Evolutionary conservation across 192 early-diverging fungal species (phyloP).

Genomic region (Coemansia erecta): DNA sequence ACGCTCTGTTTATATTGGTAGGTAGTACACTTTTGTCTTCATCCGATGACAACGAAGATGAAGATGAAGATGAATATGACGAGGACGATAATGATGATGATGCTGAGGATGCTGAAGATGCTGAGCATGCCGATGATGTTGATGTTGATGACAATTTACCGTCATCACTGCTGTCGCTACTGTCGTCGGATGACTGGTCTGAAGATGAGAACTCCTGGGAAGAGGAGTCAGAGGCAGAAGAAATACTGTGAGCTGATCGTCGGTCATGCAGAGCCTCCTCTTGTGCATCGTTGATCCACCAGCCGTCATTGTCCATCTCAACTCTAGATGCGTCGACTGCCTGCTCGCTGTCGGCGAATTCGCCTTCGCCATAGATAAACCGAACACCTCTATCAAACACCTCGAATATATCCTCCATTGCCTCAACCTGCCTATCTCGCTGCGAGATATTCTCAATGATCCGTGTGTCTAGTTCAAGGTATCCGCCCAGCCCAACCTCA

Average conservation of each 20-base stretch:
- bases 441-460: too few species aligned
- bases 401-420: constrained; percentile 17
- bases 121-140: too few species aligned
- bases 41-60: not conserved
- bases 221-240: too few species aligned
- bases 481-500: too few species aligned
- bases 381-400: constrained; percentile 31
- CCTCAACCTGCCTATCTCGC: constrained; percentile 13
- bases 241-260: not conserved
- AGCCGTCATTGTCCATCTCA: constrained; percentile 34
- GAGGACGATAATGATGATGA: constrained; percentile 7
- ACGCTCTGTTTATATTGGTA: constrained; percentile 27
- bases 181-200: not conserved
- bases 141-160: too few species aligned
- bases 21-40: not conserved
- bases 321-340: not conserved
- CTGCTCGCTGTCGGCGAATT: constrained; percentile 17
- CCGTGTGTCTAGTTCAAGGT: too few species aligned
- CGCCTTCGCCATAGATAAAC: constrained; percentile 37
- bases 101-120: too few species aligned
- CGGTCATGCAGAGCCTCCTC: constrained; percentile 39
- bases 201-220: constrained; percentile 10
- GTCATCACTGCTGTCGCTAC: not conserved
- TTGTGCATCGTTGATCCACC: constrained; percentile 27
- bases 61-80: not conserved